Base-by-base conservation (phyloP, 345 rosid species). In the Eutrema yunnanense region DNA sequence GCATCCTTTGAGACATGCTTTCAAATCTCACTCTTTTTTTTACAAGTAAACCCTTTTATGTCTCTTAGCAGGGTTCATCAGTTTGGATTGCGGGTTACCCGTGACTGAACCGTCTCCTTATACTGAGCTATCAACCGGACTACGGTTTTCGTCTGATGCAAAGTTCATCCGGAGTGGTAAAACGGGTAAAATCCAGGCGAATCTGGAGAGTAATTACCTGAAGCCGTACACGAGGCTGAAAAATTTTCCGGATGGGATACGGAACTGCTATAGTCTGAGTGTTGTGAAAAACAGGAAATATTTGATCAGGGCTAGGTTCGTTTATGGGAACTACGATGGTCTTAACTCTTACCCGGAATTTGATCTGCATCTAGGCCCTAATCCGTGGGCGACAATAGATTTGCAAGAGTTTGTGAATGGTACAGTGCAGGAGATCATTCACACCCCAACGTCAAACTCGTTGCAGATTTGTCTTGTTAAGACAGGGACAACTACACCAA, bases 391-490 rank as follows among this genome's bases (percentile, higher is more conserved):
- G 3, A 71, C 79, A 0, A 58, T 84, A 16, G 62, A 32, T 29
- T 16, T 82, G 2, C 16, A 16, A 37, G 50, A 72, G 11, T 66
- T 29, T 33, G 52, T 62, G 0, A 36, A 2, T n/a, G 34, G 6
- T 6, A n/a, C 55, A 6, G 9, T 2, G 12, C 0, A 0, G 6
- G 90, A 85, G 71, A 71, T 85, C 6, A 12, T 87, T 4, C 78
- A 87, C 77, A 19, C 43, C n/a, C 59, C 81, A 7, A 32, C 54
- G 3, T 65, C 79, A 16, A 63, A 78, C 13, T 50, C 69, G 10
- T 44, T 83, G n/a, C 67, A 78, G 55, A 27, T 87, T 13, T 89
- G 89, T 73, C 81, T 83, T 4, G 86, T 83, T 14, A 86, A 87
- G 62, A 69, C 70, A 5, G 71, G 54, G 29, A 4, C 2, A 0